Percentiles rank a stretch among this genome's conserved stretches.
phyloP scores from a whole-genome alignment of 306 rosid species.

The Corylus americana region DNA sequence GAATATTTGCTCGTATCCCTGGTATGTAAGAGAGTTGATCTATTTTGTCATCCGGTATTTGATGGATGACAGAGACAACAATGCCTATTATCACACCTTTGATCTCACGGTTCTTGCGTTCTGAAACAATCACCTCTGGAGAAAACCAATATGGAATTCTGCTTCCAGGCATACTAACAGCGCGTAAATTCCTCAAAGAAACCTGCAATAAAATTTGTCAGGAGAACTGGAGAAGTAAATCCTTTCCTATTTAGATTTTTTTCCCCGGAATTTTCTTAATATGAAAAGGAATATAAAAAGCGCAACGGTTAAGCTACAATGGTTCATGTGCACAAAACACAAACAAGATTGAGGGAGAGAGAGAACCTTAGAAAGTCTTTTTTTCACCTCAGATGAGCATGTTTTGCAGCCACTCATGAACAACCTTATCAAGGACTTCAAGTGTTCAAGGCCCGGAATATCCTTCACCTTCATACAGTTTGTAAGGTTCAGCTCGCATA shows the following conservation, averaged over 20 bases:
- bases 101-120: slow-evolving; percentile 37
- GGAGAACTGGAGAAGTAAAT: not conserved
- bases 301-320: too few relatives aligned
- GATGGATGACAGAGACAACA: slow-evolving; percentile 48
- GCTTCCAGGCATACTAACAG: slow-evolving; percentile 63
- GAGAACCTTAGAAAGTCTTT: slow-evolving; percentile 59
- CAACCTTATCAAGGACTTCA: slow-evolving; percentile 56
- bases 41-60: slow-evolving; percentile 18
- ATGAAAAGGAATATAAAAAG: not conserved
- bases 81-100: slow-evolving; percentile 45
- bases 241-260: too few relatives aligned
- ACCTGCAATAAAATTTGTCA: slow-evolving; percentile 37
- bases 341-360: not conserved
- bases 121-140: slow-evolving; percentile 37
- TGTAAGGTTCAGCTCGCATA: slow-evolving; percentile 51
- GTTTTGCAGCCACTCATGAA: slow-evolving; percentile 48
- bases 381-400: slow-evolving; percentile 39
- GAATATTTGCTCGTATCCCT: slow-evolving; percentile 45
- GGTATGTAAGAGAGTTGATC: slow-evolving; percentile 19
- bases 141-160: slow-evolving; percentile 62
- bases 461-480: slow-evolving; percentile 54
- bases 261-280: not conserved
- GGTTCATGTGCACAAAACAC: too few relatives aligned
- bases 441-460: slow-evolving; percentile 65
- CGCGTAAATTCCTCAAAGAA: slow-evolving; percentile 49